Base-by-base conservation (phyloP, 805 yeast genomes). In the Suhomyces sp. region DNA sequence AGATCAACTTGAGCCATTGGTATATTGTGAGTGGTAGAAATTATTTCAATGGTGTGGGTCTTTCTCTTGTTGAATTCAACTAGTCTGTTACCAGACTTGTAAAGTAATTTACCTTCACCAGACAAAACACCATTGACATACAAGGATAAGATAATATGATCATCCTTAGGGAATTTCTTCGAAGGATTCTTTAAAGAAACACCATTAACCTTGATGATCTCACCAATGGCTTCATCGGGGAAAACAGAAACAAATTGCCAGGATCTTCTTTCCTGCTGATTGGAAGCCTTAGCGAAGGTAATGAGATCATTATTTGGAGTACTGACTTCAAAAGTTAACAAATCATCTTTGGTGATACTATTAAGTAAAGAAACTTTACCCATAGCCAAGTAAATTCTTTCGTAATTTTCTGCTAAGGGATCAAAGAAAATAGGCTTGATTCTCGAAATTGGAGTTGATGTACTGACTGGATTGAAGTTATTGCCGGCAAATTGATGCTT, bases 211-310 rank as follows among this genome's bases (percentile, higher is more conserved):
- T 77, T 77, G 29, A 88, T 72, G 22, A 75, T 67, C 54, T 87
- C 95, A 22, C 90, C 84, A 38, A 87, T 66, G 10, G 69, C 66
- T 59, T 88, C 96, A 25, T 76, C 81, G 1, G 87, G 78, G 45
- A 72, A 68, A 9, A 83, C 86, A 2, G 91, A 79, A 7, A 84
- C 72, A 48, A 88, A 84, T 36, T 76, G 77, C 95, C 95, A 87
- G 6, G 57, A 43, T 17, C 65, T 54, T 25, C 61, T 56, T 7
- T 69, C 70, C 11, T 57, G 53, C 50, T 79, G 86, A 56, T 81
- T 81, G 0, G 85, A 72, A 9, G 84, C 87, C 51, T 79, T 79
- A n/a, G 79, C 73, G 53, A 86, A 83, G 4, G 65, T 58, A 21
- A 81, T 63, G 28, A 59, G 47, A 4, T 66, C 69, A 17, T 74